Conservation (phyloP, 2,329 filamentous ascomycete genomes). For the Talaromyces funiculosus region DNA sequence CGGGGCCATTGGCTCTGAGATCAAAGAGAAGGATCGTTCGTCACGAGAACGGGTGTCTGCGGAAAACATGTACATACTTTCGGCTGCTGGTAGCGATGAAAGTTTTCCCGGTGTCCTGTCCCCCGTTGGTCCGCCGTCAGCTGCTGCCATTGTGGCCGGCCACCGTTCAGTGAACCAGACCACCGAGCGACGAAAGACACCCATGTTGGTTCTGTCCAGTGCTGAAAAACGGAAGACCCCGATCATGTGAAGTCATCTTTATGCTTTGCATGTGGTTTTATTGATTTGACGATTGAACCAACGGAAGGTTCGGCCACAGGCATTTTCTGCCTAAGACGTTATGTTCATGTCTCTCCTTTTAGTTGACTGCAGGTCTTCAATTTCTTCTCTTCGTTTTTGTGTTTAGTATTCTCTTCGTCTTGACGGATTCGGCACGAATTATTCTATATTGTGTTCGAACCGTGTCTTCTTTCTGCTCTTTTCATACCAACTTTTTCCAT, state of each 20-base stretch:
- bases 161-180: conserved; percentile 53
- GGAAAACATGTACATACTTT: conserved; percentile 46
- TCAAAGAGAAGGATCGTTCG: conserved; percentile 61
- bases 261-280: neutral
- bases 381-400: neutral
- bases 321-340: conserved; percentile 1
- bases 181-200: conserved; percentile 67
- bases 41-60: conserved; percentile 52
- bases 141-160: conserved; percentile 41
- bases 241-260: conserved; percentile 34
- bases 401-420: neutral
- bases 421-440: neutral
- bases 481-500: conserved; percentile 2
- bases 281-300: conserved; percentile 1
- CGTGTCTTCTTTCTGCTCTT: conserved; percentile 5
- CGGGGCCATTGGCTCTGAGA: conserved; percentile 81
- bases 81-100: conserved; percentile 58
- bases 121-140: conserved; percentile 29
- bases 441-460: conserved; percentile 2
- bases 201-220: conserved; percentile 80
- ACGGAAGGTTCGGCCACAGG: conserved; percentile 7
- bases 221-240: conserved; percentile 83
- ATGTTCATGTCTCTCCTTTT: conserved; percentile 12
- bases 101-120: conserved; percentile 40
- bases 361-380: neutral